Conservation (phyloP, 257 asterid species). For the Ocimum tenuiflorum region DNA sequence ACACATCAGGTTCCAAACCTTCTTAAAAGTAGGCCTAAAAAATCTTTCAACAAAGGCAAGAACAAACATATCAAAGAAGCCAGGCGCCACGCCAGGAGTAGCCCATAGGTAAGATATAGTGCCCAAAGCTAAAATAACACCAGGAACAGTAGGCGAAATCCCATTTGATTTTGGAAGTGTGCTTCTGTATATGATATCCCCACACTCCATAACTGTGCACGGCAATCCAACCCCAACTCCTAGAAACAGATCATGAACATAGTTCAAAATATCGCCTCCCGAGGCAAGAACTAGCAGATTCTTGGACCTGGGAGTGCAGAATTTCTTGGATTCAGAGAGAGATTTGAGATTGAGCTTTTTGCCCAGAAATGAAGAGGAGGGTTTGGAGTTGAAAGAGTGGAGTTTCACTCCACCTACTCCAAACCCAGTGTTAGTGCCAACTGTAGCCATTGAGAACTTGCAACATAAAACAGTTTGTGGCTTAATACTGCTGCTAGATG, state of each 20-base stretch:
- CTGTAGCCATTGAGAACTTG: constrained; percentile 45
- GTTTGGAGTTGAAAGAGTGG: constrained; percentile 39
- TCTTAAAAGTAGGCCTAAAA: constrained; percentile 64
- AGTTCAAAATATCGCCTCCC: constrained; percentile 38
- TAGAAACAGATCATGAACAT: constrained; percentile 54
- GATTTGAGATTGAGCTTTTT: constrained; percentile 41
- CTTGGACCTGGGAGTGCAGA: constrained; percentile 25
- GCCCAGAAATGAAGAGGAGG: constrained; percentile 59
- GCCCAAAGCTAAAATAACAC: constrained; percentile 71
- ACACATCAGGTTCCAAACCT: constrained; percentile 32
- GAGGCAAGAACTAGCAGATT: constrained; percentile 37
- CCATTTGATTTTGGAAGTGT: constrained; percentile 75
- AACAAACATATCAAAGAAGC: constrained; percentile 93
- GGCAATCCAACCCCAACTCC: constrained; percentile 99
- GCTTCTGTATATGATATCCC: constrained; percentile 88
- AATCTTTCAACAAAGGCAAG: constrained; percentile 79
- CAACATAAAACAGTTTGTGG: background rate
- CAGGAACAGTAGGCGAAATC: constrained; percentile 71
- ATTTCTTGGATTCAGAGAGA: constrained; percentile 28
- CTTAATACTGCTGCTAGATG: background rate
- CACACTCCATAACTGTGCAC: constrained; percentile 95
- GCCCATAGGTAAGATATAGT: constrained; percentile 94
- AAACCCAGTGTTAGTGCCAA: constrained; percentile 45
- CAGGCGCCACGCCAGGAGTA: constrained; percentile 99
- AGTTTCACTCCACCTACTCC: constrained; percentile 47